A percentile compares a stretch with the other conserved stretches of the same genome.
Evolutionary conservation across 352 stramenopile genomes (phyloP).

Genomic region (Thraustochytrium sp.): DNA sequence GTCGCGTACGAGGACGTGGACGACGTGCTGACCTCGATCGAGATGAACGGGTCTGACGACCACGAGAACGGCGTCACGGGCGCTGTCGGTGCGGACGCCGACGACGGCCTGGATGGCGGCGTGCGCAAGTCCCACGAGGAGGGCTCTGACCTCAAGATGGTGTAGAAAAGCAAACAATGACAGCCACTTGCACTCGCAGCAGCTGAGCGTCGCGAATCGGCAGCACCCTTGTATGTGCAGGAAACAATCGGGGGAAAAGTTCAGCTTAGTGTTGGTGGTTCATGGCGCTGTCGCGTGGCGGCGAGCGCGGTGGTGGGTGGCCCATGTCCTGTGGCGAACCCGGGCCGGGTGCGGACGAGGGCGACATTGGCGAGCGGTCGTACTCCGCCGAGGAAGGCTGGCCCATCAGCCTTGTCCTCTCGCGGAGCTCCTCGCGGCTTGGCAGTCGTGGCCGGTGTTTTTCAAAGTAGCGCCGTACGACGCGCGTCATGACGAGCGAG

Average conservation of each 20-base stretch:
- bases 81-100: not conserved
- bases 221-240: too few relatives aligned
- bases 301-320: not conserved
- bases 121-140: not conserved
- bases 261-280: not conserved
- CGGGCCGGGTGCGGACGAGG: too few relatives aligned
- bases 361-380: not conserved
- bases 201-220: too few relatives aligned
- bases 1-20: not conserved
- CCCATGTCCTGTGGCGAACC: too few relatives aligned
- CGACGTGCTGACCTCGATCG: not conserved
- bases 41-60: not conserved
- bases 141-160: conserved; percentile 35
- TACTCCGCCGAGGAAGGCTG: not conserved
- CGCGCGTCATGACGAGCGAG: conserved; percentile 28
- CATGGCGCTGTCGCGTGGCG: not conserved
- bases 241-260: not conserved
- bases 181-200: too few relatives aligned
- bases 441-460: conserved; percentile 33
- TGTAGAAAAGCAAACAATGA: too few relatives aligned
- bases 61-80: not conserved
- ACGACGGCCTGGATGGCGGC: not conserved
- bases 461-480: conserved; percentile 21
- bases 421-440: not conserved
- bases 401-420: not conserved